phyloP scores from a whole-genome alignment of 495 filamentous ascomycete genomes.

The Pyrenula aspistea region DNA sequence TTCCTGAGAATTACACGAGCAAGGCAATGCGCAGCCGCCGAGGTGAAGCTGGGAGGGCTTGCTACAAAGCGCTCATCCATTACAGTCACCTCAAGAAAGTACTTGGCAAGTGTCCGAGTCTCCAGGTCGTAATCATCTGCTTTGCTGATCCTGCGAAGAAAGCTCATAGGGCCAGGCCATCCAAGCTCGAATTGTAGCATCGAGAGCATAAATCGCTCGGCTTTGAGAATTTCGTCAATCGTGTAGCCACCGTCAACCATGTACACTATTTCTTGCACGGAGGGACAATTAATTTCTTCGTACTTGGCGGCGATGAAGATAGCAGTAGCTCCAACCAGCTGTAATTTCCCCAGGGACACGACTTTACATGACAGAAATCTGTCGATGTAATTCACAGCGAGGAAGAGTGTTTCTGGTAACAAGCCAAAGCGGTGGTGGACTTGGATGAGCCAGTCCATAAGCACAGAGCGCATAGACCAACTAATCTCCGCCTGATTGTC shows the following conservation, averaged over 20 bases:
- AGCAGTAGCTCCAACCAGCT: constrained; percentile 91
- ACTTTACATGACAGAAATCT: constrained; percentile 91
- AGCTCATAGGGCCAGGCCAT: constrained; percentile 97
- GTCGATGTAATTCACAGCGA: constrained; percentile 91
- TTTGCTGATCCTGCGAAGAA: constrained; percentile 91
- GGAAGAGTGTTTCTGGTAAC: constrained; percentile 87
- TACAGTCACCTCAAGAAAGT: constrained; percentile 90
- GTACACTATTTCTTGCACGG: constrained; percentile 88
- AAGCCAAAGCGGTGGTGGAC: constrained; percentile 86
- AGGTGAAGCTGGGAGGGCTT: constrained; percentile 75
- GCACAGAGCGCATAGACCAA: constrained; percentile 95
- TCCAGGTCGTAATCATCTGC: constrained; percentile 96
- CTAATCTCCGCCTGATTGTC: constrained; percentile 92
- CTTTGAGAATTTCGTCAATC: constrained; percentile 87
- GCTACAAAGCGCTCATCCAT: constrained; percentile 98
- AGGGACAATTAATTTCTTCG: constrained; percentile 95
- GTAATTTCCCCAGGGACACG: constrained; percentile 86
- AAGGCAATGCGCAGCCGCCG: constrained; percentile 87
- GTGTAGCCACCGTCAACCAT: constrained; percentile 94
- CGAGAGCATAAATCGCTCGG: constrained; percentile 93
- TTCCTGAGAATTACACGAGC: constrained; percentile 81
- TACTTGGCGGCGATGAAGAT: constrained; percentile 96
- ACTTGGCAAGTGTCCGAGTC: constrained; percentile 91
- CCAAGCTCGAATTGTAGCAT: constrained; percentile 92
- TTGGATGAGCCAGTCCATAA: constrained; percentile 97